A percentile compares a stretch with the other conserved stretches of the same genome.
Evolutionary conservation across 2,329 filamentous ascomycete species (phyloP).

Genomic region (Pseudocercospora fijiensis): DNA sequence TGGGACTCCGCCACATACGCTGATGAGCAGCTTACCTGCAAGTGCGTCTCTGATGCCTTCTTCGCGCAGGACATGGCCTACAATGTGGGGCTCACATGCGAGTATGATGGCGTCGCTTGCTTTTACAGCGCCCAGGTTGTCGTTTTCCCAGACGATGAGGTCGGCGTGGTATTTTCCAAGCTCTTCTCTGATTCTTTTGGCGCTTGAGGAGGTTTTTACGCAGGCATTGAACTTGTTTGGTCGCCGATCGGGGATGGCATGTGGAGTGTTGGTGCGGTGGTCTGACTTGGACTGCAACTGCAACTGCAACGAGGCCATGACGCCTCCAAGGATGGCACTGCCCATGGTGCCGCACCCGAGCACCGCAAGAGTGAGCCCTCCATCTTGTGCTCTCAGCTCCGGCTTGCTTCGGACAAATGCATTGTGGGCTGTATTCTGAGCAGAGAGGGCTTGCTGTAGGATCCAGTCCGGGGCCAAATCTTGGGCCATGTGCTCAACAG

Average conservation of each 20-base stretch:
- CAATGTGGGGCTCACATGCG: slow-evolving; percentile 77
- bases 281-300: slow-evolving; percentile 52
- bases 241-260: slow-evolving; percentile 47
- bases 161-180: slow-evolving; percentile 62
- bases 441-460: slow-evolving; percentile 31
- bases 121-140: slow-evolving; percentile 67
- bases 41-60: slow-evolving; percentile 71
- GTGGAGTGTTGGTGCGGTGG: slow-evolving; percentile 16
- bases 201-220: slow-evolving; percentile 67
- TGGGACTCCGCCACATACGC: slow-evolving; percentile 75
- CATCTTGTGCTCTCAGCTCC: slow-evolving; percentile 23
- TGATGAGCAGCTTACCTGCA: slow-evolving; percentile 76
- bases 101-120: slow-evolving; percentile 73
- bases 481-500: slow-evolving; percentile 23
- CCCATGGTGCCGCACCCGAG: slow-evolving; percentile 88
- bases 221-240: slow-evolving; percentile 79
- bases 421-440: slow-evolving; percentile 30
- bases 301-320: slow-evolving; percentile 66
- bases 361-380: slow-evolving; percentile 68
- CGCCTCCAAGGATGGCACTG: slow-evolving; percentile 77
- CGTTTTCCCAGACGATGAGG: slow-evolving; percentile 67
- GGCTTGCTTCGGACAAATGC: slow-evolving; percentile 27
- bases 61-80: slow-evolving; percentile 65
- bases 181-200: slow-evolving; percentile 65
- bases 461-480: slow-evolving; percentile 37